Percentiles rank a stretch among this genome's conserved stretches.
These are phyloP conservation scores for Meira miltonrushii DNA, from an alignment of 1,284 basidiomycete species.

Conservation along the genomic window DNA sequence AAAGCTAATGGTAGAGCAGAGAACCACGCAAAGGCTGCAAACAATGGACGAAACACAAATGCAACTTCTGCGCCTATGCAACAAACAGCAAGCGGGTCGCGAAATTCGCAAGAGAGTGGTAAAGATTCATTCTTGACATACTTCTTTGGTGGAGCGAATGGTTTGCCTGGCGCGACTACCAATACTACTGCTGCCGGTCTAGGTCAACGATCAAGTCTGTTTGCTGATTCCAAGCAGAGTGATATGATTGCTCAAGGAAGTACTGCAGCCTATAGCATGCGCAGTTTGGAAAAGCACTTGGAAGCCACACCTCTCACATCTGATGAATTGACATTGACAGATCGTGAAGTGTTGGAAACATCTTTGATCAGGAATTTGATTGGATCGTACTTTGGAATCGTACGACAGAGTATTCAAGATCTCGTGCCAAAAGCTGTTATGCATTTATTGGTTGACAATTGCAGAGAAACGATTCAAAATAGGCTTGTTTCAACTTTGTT, in stretches of 20 bases:
- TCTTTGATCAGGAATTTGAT: constrained; percentile 90
- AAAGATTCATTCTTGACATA: constrained; percentile 50
- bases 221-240: constrained; percentile 13
- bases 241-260: constrained; percentile 63
- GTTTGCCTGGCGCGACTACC: constrained; percentile 22
- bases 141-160: constrained; percentile 48
- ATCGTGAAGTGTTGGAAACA: constrained; percentile 92
- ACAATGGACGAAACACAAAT: constrained; percentile 23
- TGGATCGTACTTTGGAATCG: constrained; percentile 90
- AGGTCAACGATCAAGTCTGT: constrained; percentile 1
- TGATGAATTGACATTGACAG: constrained; percentile 59
- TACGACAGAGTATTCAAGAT: constrained; percentile 93
- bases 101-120: constrained; percentile 18
- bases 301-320: constrained; percentile 38
- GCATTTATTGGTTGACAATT: constrained; percentile 82
- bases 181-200: constrained; percentile 21
- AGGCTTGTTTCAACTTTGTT: constrained; percentile 85
- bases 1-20: not conserved
- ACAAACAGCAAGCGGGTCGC: constrained; percentile 7
- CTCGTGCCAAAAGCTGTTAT: constrained; percentile 73
- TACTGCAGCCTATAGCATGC: constrained; percentile 94
- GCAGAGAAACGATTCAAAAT: constrained; percentile 93
- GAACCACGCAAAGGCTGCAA: not conserved
- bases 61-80: constrained; percentile 19
- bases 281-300: constrained; percentile 84